A percentile compares a stretch with the other conserved stretches of the same genome.
Conservation (phyloP, 352 stramenopile species). For the Phytophthora citrophthora region DNA sequence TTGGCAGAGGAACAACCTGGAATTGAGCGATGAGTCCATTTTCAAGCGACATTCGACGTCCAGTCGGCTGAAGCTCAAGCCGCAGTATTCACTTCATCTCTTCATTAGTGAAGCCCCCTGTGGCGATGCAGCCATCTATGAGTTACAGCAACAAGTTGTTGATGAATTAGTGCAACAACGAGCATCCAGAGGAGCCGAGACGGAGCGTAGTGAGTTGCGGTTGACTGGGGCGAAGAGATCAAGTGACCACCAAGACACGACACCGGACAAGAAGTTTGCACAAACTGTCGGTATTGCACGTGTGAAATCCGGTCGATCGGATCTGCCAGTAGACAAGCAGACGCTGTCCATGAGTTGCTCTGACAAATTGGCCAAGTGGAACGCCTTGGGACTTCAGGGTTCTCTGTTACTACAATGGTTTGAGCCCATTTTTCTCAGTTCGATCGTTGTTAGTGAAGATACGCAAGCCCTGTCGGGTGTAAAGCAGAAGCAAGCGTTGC, state of each 20-base stretch:
- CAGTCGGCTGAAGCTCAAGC: slow-evolving; percentile 54
- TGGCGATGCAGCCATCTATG: slow-evolving; percentile 94
- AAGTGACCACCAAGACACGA: slow-evolving; percentile 1
- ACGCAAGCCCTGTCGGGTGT: slow-evolving; percentile 33
- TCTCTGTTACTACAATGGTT: slow-evolving; percentile 70
- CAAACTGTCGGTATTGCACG: slow-evolving; percentile 82
- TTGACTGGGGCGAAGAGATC: slow-evolving; percentile 69
- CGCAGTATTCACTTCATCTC: slow-evolving; percentile 82
- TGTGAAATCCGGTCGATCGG: slow-evolving; percentile 93
- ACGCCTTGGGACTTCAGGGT: slow-evolving; percentile 83
- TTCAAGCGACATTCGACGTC: slow-evolving; percentile 48
- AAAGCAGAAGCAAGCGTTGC: slow-evolving; percentile 52
- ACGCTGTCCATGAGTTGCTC: slow-evolving; percentile 94
- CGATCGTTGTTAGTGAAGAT: slow-evolving; percentile 60
- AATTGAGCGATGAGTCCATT: slow-evolving; percentile 42
- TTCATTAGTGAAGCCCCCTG: slow-evolving; percentile 94
- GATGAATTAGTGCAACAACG: slow-evolving; percentile 62
- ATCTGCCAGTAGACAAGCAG: slow-evolving; percentile 86
- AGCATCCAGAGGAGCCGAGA: slow-evolving; percentile 3
- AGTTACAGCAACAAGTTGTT: slow-evolving; percentile 75
- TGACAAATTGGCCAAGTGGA: slow-evolving; percentile 94
- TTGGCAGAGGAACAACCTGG: slow-evolving; percentile 30
- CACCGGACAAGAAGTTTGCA: slow-evolving; percentile 56
- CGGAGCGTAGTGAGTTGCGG: slow-evolving; percentile 51
- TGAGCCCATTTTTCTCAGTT: slow-evolving; percentile 56